These are phyloP conservation scores for Neospora caninum DNA, from an alignment of 169 alveolate species.

Conservation along the genomic window DNA sequence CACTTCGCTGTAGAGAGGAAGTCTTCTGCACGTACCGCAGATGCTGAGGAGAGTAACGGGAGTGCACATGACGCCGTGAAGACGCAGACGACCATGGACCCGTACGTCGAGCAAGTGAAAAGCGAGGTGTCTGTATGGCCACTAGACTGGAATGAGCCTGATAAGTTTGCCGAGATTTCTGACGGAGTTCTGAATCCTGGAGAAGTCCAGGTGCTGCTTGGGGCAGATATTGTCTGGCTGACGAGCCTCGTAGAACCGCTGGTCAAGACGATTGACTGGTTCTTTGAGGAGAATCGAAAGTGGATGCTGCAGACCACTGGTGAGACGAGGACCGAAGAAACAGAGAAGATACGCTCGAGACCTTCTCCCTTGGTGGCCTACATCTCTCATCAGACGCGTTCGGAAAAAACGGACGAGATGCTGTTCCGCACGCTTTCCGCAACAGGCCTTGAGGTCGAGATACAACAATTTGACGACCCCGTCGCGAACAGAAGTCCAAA, in stretches of 20 bases:
- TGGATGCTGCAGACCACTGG: background rate
- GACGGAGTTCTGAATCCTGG: background rate
- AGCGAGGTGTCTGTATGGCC: background rate
- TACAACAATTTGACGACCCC: background rate
- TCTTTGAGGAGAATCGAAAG: background rate
- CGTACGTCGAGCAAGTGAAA: background rate
- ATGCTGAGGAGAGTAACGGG: background rate
- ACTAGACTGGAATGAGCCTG: constrained; percentile 33
- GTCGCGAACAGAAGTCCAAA: background rate
- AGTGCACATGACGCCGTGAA: background rate
- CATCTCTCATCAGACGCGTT: constrained; percentile 12
- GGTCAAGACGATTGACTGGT: background rate
- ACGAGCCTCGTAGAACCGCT: constrained; percentile 2
- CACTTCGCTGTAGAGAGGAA: background rate
- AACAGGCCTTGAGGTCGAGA: background rate
- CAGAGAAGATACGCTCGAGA: background rate
- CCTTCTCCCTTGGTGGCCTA: background rate
- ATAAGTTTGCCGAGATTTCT: background rate
- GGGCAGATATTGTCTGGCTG: constrained; percentile 34
- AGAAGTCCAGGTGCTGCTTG: constrained; percentile 5
- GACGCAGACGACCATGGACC: background rate
- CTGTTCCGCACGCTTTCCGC: background rate
- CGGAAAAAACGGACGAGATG: background rate
- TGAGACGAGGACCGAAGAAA: background rate
- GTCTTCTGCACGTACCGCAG: background rate